These are phyloP conservation scores for Xerocomus minutiporus DNA, from an alignment of 1,284 basidiomycete species.

Conservation along the genomic window DNA sequence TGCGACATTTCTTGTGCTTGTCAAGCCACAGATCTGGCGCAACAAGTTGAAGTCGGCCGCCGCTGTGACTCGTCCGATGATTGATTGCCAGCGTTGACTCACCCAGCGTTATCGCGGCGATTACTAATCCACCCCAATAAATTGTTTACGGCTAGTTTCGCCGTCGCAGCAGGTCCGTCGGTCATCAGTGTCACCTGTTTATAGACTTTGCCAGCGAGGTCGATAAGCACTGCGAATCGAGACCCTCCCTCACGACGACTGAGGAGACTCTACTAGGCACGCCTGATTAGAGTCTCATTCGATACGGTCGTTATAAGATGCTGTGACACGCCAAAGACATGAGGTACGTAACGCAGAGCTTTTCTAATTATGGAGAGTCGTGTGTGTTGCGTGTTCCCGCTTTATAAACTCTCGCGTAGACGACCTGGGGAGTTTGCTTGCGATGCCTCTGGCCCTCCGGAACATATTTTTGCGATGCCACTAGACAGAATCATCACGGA, in stretches of 20 bases:
- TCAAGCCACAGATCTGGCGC: background rate
- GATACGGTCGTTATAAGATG: background rate
- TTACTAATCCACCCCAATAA: background rate
- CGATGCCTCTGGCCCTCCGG: constrained; percentile 4
- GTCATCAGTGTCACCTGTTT: constrained; percentile 5
- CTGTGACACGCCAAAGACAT: constrained; percentile 8
- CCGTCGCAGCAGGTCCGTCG: background rate
- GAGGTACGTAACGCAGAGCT: constrained; percentile 18
- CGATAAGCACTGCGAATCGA: background rate
- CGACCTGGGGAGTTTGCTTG: background rate
- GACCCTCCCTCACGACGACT: background rate
- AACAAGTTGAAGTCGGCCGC: background rate
- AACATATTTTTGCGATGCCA: constrained; percentile 16
- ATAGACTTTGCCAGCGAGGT: background rate
- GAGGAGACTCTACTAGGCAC: background rate
- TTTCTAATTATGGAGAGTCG: constrained; percentile 18
- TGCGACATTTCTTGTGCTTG: constrained; percentile 46
- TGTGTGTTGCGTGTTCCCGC: constrained; percentile 22
- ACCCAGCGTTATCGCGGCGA: background rate
- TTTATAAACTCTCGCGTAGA: constrained; percentile 26
- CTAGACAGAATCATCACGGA: constrained; percentile 33
- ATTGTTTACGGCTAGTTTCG: no score
- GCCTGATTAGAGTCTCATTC: background rate
- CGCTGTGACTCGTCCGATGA: background rate
- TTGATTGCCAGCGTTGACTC: background rate